Evolutionary conservation across 768 basidiomycete species (phyloP).

Genomic region (Hirschioporus abietinus): DNA sequence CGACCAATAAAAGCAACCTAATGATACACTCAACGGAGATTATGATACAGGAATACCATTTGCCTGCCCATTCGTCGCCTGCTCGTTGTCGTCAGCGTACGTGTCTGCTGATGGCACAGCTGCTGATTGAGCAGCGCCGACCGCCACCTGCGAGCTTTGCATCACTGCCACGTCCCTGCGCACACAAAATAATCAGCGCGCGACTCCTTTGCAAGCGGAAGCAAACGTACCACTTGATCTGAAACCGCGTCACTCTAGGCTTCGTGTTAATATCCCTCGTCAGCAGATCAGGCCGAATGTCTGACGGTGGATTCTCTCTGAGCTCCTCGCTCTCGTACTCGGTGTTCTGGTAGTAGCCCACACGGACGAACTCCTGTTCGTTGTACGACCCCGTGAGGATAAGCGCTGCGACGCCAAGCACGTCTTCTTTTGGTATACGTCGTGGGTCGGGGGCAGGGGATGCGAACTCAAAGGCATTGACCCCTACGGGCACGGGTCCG

Average conservation of each 20-base stretch:
- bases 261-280: slow-evolving; percentile 87
- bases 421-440: slow-evolving; percentile 84
- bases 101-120: slow-evolving; percentile 68
- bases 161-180: slow-evolving; percentile 62
- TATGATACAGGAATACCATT: slow-evolving; percentile 3
- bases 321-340: slow-evolving; percentile 96
- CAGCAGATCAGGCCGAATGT: slow-evolving; percentile 73
- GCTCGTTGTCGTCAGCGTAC: slow-evolving; percentile 24
- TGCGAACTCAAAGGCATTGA: slow-evolving; percentile 97
- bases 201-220: slow-evolving; percentile 8
- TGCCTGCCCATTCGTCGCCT: background rate
- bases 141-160: slow-evolving; percentile 35
- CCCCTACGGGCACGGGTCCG: slow-evolving; percentile 92
- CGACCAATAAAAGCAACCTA: background rate
- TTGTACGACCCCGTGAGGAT: slow-evolving; percentile 95
- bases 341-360: slow-evolving; percentile 98
- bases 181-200: background rate
- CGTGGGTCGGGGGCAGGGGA: slow-evolving; percentile 78
- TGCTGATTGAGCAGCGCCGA: slow-evolving; percentile 66
- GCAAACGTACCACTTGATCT: slow-evolving; percentile 71
- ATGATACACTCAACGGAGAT: background rate
- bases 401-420: slow-evolving; percentile 93
- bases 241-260: slow-evolving; percentile 89
- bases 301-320: slow-evolving; percentile 62
- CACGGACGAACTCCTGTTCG: slow-evolving; percentile 98